Evolutionary conservation across 108 stramenopile genomes (phyloP).

Genomic region (Conticribra weissflogii): DNA sequence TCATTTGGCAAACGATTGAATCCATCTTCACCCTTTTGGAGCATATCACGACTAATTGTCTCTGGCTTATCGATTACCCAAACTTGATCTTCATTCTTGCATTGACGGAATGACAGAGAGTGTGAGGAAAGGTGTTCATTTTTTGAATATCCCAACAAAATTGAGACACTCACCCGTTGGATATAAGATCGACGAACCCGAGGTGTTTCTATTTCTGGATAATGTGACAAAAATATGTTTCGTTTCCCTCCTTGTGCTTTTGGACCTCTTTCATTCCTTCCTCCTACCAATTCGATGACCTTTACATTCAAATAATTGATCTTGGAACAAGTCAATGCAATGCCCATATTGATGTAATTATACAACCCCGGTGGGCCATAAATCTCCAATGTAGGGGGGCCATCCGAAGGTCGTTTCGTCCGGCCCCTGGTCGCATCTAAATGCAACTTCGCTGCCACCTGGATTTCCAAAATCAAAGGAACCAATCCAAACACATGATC

Average conservation of each 20-base stretch:
- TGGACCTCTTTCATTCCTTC: conserved; percentile 47
- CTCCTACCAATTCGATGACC: conserved; percentile 77
- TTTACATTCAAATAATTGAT: conserved; percentile 57
- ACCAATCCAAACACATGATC: conserved; percentile 94
- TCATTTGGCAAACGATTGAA: conserved; percentile 35
- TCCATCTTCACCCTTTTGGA: conserved; percentile 5
- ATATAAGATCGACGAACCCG: conserved; percentile 25
- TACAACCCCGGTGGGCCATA: conserved; percentile 83
- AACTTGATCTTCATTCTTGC: conserved; percentile 52
- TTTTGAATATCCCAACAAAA: too few species aligned
- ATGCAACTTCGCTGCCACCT: conserved; percentile 30
- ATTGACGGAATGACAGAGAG: background rate
- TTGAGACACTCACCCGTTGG: conserved; percentile 32
- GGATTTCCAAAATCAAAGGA: conserved; percentile 65
- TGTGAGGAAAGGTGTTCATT: background rate
- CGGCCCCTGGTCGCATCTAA: background rate
- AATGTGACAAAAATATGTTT: conserved; percentile 61
- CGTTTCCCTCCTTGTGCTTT: conserved; percentile 29
- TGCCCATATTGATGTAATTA: conserved; percentile 71
- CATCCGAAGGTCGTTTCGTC: conserved; percentile 8
- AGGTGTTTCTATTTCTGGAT: conserved; percentile 60
- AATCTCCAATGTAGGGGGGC: conserved; percentile 54
- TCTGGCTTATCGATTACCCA: conserved; percentile 67
- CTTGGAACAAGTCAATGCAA: conserved; percentile 57
- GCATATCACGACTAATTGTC: conserved; percentile 4